phyloP scores from a whole-genome alignment of 805 yeast species.

The Diddensiella caesifluorescens region DNA sequence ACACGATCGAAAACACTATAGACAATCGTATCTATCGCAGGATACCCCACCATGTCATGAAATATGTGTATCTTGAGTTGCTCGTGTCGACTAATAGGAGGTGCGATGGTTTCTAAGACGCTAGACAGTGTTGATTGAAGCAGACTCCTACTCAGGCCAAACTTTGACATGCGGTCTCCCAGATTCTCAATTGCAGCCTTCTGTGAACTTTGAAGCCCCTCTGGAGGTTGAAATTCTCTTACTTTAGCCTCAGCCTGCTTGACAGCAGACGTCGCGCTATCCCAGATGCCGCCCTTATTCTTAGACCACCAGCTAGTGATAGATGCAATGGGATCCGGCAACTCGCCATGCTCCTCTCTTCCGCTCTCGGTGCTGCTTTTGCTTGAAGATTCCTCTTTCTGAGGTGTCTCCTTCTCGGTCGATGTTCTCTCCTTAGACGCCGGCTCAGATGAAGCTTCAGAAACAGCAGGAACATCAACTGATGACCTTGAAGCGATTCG shows the following conservation, averaged over 20 bases:
- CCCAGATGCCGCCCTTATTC: constrained; percentile 38
- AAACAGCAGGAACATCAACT: constrained; percentile 2
- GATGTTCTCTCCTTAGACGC: background rate
- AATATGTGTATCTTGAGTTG: constrained; percentile 40
- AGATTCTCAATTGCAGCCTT: constrained; percentile 18
- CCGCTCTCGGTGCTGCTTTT: background rate
- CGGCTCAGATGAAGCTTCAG: background rate
- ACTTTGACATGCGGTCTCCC: constrained; percentile 17
- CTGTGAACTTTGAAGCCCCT: constrained; percentile 27
- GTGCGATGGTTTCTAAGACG: constrained; percentile 39
- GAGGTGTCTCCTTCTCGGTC: background rate
- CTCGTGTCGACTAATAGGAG: constrained; percentile 41
- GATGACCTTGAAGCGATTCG: background rate
- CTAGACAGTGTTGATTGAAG: constrained; percentile 33
- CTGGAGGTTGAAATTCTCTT: constrained; percentile 34
- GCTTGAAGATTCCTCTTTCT: background rate
- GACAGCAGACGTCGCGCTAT: constrained; percentile 35
- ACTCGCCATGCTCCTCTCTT: background rate
- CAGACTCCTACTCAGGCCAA: constrained; percentile 18
- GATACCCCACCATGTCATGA: constrained; percentile 43
- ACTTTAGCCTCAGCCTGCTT: constrained; percentile 39
- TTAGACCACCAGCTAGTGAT: constrained; percentile 35
- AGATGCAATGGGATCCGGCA: constrained; percentile 30
- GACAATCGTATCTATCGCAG: constrained; percentile 44
- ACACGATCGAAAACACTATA: constrained; percentile 49